phyloP scores from a whole-genome alignment of 2,329 filamentous ascomycete genomes.

The Paraphaeosphaeria minitans region DNA sequence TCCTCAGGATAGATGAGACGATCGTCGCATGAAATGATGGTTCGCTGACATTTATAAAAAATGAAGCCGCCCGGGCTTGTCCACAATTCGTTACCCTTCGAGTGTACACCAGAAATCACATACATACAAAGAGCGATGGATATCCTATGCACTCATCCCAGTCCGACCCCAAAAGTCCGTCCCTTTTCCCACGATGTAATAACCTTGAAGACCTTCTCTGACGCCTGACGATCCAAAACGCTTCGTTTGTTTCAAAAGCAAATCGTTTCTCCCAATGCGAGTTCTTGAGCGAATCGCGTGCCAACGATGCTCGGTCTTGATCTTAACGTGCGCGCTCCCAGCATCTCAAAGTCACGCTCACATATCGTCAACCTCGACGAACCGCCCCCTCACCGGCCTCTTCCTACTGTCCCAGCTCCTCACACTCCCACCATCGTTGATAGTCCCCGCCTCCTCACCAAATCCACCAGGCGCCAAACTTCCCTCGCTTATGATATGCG shows the following conservation, averaged over 20 bases:
- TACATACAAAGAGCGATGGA: neutral
- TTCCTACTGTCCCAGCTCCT: constrained; percentile 22
- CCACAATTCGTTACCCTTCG: neutral
- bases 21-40: too few species aligned
- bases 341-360: neutral
- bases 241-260: neutral
- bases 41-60: neutral
- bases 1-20: too few species aligned
- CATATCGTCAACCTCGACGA: constrained; percentile 25
- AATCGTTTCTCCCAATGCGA: neutral
- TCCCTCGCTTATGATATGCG: constrained; percentile 14
- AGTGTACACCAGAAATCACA: neutral
- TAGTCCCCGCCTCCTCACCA: constrained; percentile 6
- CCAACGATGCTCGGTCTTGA: neutral
- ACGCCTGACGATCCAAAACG: neutral
- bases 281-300: neutral
- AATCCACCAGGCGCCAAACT: neutral
- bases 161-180: neutral
- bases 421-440: constrained; percentile 9
- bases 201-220: neutral
- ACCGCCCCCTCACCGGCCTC: constrained; percentile 24
- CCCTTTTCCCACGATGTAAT: neutral
- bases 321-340: neutral
- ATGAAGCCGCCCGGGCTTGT: neutral
- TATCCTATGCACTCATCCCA: neutral